Percentiles rank a stretch among this genome's conserved stretches.
Conservation (phyloP, 2,329 filamentous ascomycete species). For the Fusarium caatingaense region DNA sequence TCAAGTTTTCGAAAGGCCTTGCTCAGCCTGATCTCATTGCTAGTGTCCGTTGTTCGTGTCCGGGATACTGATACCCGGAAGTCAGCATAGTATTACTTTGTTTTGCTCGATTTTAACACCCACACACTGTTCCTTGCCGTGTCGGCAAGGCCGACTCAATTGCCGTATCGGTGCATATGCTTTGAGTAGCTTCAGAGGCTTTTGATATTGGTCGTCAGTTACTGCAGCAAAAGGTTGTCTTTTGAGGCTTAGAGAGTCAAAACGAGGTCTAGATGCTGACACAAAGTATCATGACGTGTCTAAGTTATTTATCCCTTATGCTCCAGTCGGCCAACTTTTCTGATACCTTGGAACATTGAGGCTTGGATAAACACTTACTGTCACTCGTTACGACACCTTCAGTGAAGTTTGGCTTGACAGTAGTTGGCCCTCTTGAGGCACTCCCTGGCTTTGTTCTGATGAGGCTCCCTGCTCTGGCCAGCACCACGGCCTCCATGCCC, state of each 20-base stretch:
- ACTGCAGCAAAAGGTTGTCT: background rate
- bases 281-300: background rate
- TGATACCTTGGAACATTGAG: background rate
- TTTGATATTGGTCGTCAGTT: constrained; percentile 6
- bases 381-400: background rate
- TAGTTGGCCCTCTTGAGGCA: background rate
- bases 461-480: constrained; percentile 57
- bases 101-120: background rate
- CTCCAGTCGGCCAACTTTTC: background rate
- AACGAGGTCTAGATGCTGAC: background rate
- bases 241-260: background rate
- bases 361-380: constrained; percentile 8
- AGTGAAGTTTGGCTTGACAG: background rate
- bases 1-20: constrained; percentile 28
- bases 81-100: constrained; percentile 2
- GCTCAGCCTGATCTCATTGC: constrained; percentile 52
- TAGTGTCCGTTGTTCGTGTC: constrained; percentile 35
- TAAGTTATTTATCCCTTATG: background rate
- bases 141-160: constrained; percentile 1
- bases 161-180: background rate
- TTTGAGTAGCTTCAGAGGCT: constrained; percentile 1
- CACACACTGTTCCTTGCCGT: constrained; percentile 34
- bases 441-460: constrained; percentile 25
- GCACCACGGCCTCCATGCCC: constrained; percentile 58
- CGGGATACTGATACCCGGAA: constrained; percentile 30